Conservation (phyloP, 352 stramenopile species). For the Phytophthora nicotianae region DNA sequence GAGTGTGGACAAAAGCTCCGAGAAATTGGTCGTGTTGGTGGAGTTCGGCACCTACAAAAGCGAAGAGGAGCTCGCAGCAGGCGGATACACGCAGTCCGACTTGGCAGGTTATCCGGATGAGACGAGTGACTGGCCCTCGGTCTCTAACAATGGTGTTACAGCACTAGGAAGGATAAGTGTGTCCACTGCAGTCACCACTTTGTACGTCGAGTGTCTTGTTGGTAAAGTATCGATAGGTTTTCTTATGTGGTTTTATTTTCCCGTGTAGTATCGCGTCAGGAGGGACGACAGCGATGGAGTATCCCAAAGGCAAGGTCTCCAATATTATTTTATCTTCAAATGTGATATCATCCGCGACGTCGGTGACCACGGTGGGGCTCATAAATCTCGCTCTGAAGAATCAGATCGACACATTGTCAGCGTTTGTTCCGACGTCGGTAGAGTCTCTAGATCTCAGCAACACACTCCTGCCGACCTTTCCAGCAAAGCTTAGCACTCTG, state of each 20-base stretch:
- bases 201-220: conserved; percentile 24
- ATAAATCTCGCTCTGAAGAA: conserved; percentile 27
- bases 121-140: conserved; percentile 31
- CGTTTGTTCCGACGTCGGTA: conserved; percentile 26
- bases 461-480: conserved; percentile 30
- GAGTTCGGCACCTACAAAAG: conserved; percentile 37
- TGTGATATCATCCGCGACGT: conserved; percentile 21
- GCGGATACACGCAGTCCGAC: conserved; percentile 16
- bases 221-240: neutral
- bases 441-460: conserved; percentile 36
- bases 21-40: conserved; percentile 27
- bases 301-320: conserved; percentile 41
- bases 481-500: conserved; percentile 23
- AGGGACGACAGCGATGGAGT: conserved; percentile 18
- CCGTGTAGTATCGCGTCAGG: conserved; percentile 26
- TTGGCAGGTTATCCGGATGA: conserved; percentile 19
- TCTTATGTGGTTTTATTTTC: conserved; percentile 4
- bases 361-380: conserved; percentile 30
- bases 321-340: conserved; percentile 28
- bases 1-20: conserved; percentile 21
- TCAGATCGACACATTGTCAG: conserved; percentile 25
- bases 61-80: conserved; percentile 30
- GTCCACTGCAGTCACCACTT: conserved; percentile 22
- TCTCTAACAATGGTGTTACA: conserved; percentile 33
- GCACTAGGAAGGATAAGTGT: conserved; percentile 26